Evolutionary conservation across 1,284 basidiomycete genomes (phyloP), one percentile per base, ranked within the genome.

Genomic region (Blastosporella zonata): DNA sequence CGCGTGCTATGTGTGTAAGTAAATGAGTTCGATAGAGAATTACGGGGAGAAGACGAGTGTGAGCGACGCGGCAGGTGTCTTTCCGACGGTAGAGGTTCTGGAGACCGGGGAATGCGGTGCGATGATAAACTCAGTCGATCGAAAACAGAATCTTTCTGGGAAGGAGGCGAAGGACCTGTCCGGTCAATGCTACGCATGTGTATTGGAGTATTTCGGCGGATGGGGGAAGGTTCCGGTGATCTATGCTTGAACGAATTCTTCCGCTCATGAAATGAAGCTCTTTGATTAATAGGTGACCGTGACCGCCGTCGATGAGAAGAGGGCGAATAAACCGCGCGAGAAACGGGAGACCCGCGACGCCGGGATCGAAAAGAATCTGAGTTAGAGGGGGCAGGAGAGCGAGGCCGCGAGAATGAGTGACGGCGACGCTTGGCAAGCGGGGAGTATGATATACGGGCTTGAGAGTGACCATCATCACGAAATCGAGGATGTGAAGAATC

Each of bases 111-210:
- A 41, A 33, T 2, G 23, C 15, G 29, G 6, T 12, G 13, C 7
- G 36, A 15, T 25, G 25, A 17, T 39, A 41, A 45, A 15, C 34
- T 46, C 6, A 8, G 12, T 31, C 10, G 6, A 35, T 29, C 13
- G 15, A 22, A 33, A 5, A 23, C 6, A n/a, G 39, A 46, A 28
- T 38, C 21, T 17, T 28, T 49, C 25, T 15, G 27, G 15, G 36
- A 21, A 35, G 20, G 6, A 8, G 34, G 23, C 6, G 31, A 29
- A 31, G 5, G n/a, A 27, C 17, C 28, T 34, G 43, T 40, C 18
- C 52, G 45, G n/a, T 50, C 42, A 21, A 54, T 54, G 23, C 27
- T 29, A 25, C 52, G 49, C 38, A 51, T 36, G 5, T 37, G 36
- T 3, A 37, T 8, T 9, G 36, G 21, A 6, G 36, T 21, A 10